Conservation (phyloP, 257 asterid genomes). For the Forsythia suspensa region DNA sequence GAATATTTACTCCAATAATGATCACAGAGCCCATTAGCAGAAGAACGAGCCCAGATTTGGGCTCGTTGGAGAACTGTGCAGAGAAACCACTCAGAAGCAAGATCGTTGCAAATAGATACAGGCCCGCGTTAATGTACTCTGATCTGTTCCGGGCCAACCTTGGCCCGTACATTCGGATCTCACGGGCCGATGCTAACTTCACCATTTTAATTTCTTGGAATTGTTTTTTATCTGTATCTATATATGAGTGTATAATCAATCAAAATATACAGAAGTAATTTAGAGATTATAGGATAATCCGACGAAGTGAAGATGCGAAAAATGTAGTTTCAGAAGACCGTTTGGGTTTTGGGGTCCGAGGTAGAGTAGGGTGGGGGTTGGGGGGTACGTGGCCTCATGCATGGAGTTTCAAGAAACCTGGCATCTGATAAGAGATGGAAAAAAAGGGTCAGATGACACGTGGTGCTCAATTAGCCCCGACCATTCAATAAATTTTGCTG, state of each 20-base stretch:
- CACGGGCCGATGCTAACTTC: conserved; percentile 88
- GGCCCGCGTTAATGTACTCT: conserved; percentile 88
- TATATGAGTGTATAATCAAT: neutral
- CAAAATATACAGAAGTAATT: neutral
- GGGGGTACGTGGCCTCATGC: conserved; percentile 41
- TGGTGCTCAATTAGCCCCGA: neutral
- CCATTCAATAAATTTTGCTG: no score
- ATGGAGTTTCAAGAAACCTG: conserved; percentile 16
- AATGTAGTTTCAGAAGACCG: neutral
- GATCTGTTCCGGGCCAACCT: conserved; percentile 50
- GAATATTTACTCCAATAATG: conserved; percentile 53
- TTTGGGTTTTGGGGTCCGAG: neutral
- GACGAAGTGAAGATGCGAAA: neutral
- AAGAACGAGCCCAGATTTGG: conserved; percentile 69
- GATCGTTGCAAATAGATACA: conserved; percentile 69
- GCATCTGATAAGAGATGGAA: neutral
- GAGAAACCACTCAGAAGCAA: conserved; percentile 64
- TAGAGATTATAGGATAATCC: no score
- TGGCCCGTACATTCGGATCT: conserved; percentile 77
- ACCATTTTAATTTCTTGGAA: conserved; percentile 48
- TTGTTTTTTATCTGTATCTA: neutral
- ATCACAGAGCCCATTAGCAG: conserved; percentile 48
- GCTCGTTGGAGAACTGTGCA: conserved; percentile 61
- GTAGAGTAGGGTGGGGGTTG: neutral
- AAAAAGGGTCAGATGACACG: neutral